These are phyloP conservation scores for Colletotrichum orbiculare DNA, from an alignment of 2,329 filamentous ascomycete species.

Conservation along the genomic window DNA sequence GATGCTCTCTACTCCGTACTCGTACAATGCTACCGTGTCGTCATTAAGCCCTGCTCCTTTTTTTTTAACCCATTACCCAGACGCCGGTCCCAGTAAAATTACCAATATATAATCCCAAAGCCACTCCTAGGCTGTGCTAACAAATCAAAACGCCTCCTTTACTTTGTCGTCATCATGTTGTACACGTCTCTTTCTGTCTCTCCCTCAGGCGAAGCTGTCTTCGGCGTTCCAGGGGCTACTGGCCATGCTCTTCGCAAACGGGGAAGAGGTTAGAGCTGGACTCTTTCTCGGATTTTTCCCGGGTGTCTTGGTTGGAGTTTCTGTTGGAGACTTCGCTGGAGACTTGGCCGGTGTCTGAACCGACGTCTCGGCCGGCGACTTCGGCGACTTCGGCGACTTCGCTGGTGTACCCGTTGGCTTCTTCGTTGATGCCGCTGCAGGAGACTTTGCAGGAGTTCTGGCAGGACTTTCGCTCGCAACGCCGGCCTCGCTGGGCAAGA, in stretches of 20 bases:
- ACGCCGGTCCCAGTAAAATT: slow-evolving; percentile 25
- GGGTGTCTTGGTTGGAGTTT: background rate
- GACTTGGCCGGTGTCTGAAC: slow-evolving; percentile 29
- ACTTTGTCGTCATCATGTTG: slow-evolving; percentile 15
- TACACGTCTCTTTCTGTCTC: slow-evolving; percentile 5
- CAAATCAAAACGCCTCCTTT: slow-evolving; percentile 10
- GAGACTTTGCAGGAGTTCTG: slow-evolving; percentile 30
- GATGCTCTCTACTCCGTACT: slow-evolving; percentile 34
- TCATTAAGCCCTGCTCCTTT: slow-evolving; percentile 33
- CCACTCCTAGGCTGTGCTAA: slow-evolving; percentile 10
- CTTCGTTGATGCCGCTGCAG: slow-evolving; percentile 9
- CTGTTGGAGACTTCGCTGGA: background rate
- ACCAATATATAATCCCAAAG: slow-evolving; percentile 19
- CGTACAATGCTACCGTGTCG: slow-evolving; percentile 35
- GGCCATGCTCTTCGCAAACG: slow-evolving; percentile 34
- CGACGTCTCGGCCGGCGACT: slow-evolving; percentile 15
- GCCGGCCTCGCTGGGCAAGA: slow-evolving; percentile 49
- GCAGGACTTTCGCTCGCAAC: slow-evolving; percentile 7
- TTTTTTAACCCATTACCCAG: slow-evolving; percentile 12
- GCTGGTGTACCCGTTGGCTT: slow-evolving; percentile 1
- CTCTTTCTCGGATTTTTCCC: background rate
- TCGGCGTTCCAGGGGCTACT: slow-evolving; percentile 53
- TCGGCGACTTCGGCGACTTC: background rate
- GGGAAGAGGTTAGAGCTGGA: background rate
- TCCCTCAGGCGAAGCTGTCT: slow-evolving; percentile 55